Evolutionary conservation across 768 basidiomycete genomes (phyloP).

Genomic region (Trametes gibbosa): DNA sequence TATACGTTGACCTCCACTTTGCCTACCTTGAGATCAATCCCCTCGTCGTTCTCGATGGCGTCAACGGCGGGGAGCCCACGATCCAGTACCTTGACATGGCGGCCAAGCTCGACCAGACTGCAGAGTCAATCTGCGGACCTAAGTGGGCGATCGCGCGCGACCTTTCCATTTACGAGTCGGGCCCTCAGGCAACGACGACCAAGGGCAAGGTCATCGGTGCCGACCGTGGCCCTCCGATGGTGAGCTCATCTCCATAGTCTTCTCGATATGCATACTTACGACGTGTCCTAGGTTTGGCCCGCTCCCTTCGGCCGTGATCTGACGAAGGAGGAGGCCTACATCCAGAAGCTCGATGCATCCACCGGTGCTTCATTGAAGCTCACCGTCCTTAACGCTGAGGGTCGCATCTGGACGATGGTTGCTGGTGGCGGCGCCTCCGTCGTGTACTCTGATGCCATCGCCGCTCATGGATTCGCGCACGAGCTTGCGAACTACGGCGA

Average conservation of each 20-base stretch:
- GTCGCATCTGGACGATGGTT: constrained; percentile 99
- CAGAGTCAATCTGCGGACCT: constrained; percentile 95
- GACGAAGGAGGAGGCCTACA: constrained; percentile 99
- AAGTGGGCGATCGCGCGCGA: constrained; percentile 99
- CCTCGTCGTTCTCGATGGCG: constrained; percentile 87
- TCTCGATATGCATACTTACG: constrained; percentile 9
- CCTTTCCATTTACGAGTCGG: constrained; percentile 65
- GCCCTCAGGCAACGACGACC: constrained; percentile 40
- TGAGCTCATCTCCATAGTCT: constrained; percentile 24
- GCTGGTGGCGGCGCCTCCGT: constrained; percentile 90
- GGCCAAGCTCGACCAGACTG: constrained; percentile 98
- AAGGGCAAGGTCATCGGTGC: constrained; percentile 59
- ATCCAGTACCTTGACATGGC: constrained; percentile 99
- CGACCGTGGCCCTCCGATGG: constrained; percentile 98
- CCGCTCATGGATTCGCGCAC: constrained; percentile 91
- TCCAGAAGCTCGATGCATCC: constrained; percentile 95
- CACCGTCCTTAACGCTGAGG: constrained; percentile 92
- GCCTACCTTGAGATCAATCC: constrained; percentile 99
- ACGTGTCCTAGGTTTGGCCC: constrained; percentile 59
- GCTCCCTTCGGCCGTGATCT: constrained; percentile 96
- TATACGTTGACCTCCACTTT: constrained; percentile 98
- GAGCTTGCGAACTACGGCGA: constrained; percentile 99
- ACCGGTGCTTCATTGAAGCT: constrained; percentile 98
- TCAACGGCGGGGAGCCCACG: constrained; percentile 62
- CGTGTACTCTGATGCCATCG: constrained; percentile 73